These are phyloP conservation scores for Carex littledalei DNA, from an alignment of 176 grass and related monocot species.

Conservation along the genomic window DNA sequence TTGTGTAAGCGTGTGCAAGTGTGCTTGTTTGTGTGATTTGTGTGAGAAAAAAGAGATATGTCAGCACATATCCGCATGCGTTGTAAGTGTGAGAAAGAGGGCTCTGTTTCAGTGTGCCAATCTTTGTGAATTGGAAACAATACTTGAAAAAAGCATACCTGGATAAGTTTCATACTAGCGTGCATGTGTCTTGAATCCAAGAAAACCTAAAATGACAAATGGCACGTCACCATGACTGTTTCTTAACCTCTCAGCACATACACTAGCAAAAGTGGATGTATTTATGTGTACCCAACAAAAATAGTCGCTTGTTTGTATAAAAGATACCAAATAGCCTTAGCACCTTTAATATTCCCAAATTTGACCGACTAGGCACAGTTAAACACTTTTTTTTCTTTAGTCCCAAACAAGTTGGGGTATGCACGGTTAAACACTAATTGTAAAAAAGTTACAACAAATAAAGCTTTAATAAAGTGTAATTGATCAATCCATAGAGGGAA, in stretches of 20 bases:
- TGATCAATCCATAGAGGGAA: background rate
- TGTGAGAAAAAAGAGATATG: background rate
- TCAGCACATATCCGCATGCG: background rate
- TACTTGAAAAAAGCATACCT: slow-evolving; percentile 42
- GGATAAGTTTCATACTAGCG: slow-evolving; percentile 71
- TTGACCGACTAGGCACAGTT: background rate
- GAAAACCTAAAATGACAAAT: slow-evolving; percentile 62
- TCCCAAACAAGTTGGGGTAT: too few species aligned
- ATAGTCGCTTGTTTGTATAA: background rate
- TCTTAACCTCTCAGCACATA: background rate
- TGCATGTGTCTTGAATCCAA: slow-evolving; percentile 72
- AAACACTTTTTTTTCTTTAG: background rate
- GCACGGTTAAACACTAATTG: background rate
- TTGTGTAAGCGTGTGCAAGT: background rate
- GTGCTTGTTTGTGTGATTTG: background rate
- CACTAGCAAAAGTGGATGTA: background rate
- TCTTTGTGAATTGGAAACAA: background rate
- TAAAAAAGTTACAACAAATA: background rate
- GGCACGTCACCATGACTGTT: background rate
- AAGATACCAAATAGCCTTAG: background rate
- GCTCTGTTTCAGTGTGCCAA: background rate
- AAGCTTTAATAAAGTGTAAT: background rate
- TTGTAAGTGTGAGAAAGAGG: background rate
- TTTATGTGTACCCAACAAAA: background rate
- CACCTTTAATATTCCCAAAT: background rate